Evolutionary conservation across 2,329 filamentous ascomycete species (phyloP).

Genomic region (Talaromyces sp.): DNA sequence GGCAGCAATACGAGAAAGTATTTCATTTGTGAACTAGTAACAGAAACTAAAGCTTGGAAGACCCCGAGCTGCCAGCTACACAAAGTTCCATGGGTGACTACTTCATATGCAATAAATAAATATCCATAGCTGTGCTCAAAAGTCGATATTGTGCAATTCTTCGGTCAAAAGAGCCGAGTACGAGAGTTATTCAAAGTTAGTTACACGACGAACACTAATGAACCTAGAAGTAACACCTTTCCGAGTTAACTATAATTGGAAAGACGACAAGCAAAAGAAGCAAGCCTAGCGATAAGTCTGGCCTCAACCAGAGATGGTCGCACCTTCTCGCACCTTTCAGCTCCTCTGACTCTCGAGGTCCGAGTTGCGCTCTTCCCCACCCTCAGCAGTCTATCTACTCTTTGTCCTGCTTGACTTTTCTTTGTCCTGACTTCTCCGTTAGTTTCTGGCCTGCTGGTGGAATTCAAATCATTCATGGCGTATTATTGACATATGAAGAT

Average conservation of each 20-base stretch:
- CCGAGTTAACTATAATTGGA: neutral
- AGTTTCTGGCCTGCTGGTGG: neutral
- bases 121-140: neutral
- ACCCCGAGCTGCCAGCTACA: neutral
- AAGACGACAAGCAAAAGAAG: neutral
- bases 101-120: neutral
- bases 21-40: neutral
- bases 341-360: neutral
- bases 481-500: neutral
- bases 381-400: neutral
- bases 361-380: neutral
- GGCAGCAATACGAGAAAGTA: neutral
- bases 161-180: neutral
- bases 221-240: neutral
- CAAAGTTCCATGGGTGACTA: neutral
- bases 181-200: too few relatives aligned
- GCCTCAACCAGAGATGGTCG: neutral
- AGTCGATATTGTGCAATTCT: neutral
- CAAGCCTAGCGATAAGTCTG: neutral
- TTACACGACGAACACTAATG: neutral
- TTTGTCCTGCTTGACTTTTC: neutral
- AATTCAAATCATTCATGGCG: neutral
- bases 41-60: neutral
- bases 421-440: neutral
- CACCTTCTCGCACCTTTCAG: neutral